Percentiles rank a stretch among this genome's conserved stretches.
Evolutionary conservation across 495 filamentous ascomycete species (phyloP).

Genomic region (Glutinoglossum americanum): DNA sequence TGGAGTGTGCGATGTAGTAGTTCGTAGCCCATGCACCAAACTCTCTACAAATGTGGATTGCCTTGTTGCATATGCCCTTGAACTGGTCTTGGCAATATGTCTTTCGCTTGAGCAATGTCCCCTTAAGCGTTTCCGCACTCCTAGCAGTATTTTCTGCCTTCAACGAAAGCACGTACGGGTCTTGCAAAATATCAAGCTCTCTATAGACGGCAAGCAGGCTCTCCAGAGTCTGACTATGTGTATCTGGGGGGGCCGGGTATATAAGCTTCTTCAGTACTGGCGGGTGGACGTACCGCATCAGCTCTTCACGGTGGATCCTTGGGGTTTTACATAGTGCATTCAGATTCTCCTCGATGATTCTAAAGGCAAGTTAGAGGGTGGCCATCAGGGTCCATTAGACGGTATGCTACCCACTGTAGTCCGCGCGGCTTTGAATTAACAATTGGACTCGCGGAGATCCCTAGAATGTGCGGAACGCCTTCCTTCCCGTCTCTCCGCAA

Average conservation of each 20-base stretch:
- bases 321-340: constrained; percentile 55
- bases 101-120: constrained; percentile 25
- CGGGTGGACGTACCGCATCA: constrained; percentile 42
- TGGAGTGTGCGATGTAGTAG: constrained; percentile 40
- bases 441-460: constrained; percentile 70
- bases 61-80: constrained; percentile 28
- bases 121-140: constrained; percentile 19
- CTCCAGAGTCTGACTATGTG: constrained; percentile 10
- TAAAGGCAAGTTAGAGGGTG: constrained; percentile 9
- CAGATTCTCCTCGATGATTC: constrained; percentile 51
- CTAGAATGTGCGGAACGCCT: constrained; percentile 49
- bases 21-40: constrained; percentile 58
- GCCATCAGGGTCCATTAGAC: not conserved
- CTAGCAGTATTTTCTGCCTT: constrained; percentile 15
- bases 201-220: constrained; percentile 18
- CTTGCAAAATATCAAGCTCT: constrained; percentile 36
- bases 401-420: constrained; percentile 19
- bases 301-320: constrained; percentile 44
- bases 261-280: constrained; percentile 34
- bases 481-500: constrained; percentile 15
- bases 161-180: constrained; percentile 47
- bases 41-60: constrained; percentile 30
- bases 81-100: constrained; percentile 48
- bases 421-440: constrained; percentile 29
- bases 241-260: constrained; percentile 16